Base-by-base conservation (phyloP, 768 basidiomycete genomes). In the Leccinum pellstonianum region DNA sequence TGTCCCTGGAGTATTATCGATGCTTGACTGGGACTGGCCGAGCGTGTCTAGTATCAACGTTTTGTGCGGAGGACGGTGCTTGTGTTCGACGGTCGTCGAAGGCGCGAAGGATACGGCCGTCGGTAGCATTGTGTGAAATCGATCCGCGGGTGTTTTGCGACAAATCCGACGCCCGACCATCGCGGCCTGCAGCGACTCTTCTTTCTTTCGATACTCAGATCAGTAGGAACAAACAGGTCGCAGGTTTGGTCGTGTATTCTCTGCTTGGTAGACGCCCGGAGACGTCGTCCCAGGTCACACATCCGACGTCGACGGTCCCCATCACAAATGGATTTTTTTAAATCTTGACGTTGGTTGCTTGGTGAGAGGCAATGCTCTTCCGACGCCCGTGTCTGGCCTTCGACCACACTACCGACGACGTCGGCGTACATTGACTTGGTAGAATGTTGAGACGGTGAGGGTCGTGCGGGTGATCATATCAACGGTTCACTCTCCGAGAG, bases 71-170 rank as follows among this genome's bases (percentile, higher is more conserved):
- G 55, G 25, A 38, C 56, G 23, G n/a, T 21, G 27, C 33, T n/a
- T 14, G 11, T 21, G 14, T 29, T 55, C 14, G 33, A 53, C 14
- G 8, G n/a, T 55, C 56, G 53, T 21, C 19, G 43, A 46, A 41
- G 27, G 54, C 27, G 27, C 10, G 15, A 54, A 55, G n/a, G 33
- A n/a, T 33, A 19, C 3, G 23, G 53, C 7, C 11, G 23, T 49
- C 48, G 3, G 37, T 59, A 60, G n/a, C 35, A 21, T n/a, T 7
- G 27, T 43, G 31, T 52, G 5, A 48, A 51, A 25, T 19, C 61
- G 61, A 62, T 62, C 61, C 60, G 61, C 61, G 61, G 61, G 52
- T 6, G 37, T 19, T 48, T 52, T 35, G 49, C 48, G 35, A 43
- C 47, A n/a, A 47, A 31, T 38, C 50, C 31, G 46, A 47, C 17